Evolutionary conservation across 176 grass and related monocot species (phyloP).

Genomic region (Ensete glaucum): DNA sequence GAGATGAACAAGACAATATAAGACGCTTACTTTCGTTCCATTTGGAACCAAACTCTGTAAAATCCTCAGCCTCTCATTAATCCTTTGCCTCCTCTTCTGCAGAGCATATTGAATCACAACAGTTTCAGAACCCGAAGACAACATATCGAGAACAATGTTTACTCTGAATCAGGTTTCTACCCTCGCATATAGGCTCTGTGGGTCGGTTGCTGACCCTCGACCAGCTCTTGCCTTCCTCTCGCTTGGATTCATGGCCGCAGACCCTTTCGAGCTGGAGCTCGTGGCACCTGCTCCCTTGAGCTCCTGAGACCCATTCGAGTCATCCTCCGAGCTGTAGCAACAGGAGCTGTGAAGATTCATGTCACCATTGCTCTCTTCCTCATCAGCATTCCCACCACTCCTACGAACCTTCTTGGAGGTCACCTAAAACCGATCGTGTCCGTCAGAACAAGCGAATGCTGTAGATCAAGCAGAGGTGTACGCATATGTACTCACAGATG

Average conservation of each 20-base stretch:
- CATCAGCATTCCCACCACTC: background rate
- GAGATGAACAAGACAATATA: background rate
- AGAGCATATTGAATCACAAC: constrained; percentile 15
- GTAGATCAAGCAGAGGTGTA: background rate
- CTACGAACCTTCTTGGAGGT: constrained; percentile 20
- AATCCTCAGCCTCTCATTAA: constrained; percentile 69
- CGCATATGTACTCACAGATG: constrained; percentile 25
- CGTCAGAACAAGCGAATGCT: background rate
- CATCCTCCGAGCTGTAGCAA: constrained; percentile 67
- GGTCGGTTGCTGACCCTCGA: constrained; percentile 34
- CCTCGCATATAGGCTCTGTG: constrained; percentile 85
- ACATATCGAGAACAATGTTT: constrained; percentile 19
- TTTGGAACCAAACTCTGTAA: constrained; percentile 81
- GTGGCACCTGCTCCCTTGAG: constrained; percentile 31
- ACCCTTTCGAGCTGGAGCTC: constrained; percentile 19
- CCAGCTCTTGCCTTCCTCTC: constrained; percentile 29
- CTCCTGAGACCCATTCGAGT: constrained; percentile 6
- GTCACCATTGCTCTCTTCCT: constrained; percentile 26
- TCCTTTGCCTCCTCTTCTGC: constrained; percentile 83
- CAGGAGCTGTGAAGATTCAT: constrained; percentile 44
- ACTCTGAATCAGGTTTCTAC: constrained; percentile 17
- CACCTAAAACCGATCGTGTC: constrained; percentile 20
- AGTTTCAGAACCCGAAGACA: constrained; percentile 26
- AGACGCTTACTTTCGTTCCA: constrained; percentile 70
- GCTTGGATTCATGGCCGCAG: constrained; percentile 21